Conservation (phyloP, 352 stramenopile genomes). For the Pythium phragmiticola region DNA sequence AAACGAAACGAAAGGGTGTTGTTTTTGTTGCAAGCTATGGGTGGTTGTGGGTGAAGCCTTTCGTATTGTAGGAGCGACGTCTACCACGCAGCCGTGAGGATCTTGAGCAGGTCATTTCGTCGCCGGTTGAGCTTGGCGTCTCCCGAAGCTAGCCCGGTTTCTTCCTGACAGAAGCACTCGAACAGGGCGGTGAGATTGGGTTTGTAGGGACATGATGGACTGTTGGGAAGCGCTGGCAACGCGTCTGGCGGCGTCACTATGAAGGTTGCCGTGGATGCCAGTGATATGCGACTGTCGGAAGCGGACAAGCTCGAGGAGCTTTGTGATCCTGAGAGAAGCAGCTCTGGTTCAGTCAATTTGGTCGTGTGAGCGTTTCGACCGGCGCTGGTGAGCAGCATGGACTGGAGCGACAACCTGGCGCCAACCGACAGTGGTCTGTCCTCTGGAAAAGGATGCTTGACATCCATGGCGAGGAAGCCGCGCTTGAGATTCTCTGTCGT, state of each 20-base stretch:
- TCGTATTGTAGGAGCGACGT: neutral
- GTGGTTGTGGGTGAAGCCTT: neutral
- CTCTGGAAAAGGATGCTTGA: neutral
- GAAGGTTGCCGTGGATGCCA: slow-evolving; percentile 1
- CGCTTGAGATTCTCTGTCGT: slow-evolving; percentile 32
- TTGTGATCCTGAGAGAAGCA: slow-evolving; percentile 9
- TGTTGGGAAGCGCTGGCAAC: slow-evolving; percentile 1
- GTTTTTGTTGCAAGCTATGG: neutral
- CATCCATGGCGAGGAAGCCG: slow-evolving; percentile 26
- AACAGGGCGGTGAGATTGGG: slow-evolving; percentile 12
- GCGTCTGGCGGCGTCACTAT: neutral
- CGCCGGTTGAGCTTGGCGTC: slow-evolving; percentile 20
- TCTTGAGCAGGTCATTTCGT: slow-evolving; percentile 39
- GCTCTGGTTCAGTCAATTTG: neutral
- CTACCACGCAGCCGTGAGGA: slow-evolving; percentile 35
- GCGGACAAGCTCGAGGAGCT: slow-evolving; percentile 13
- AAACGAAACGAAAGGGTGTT: neutral
- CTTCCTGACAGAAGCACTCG: slow-evolving; percentile 11
- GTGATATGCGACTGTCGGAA: slow-evolving; percentile 15
- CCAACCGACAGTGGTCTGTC: slow-evolving; percentile 14
- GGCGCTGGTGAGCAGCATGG: slow-evolving; percentile 11
- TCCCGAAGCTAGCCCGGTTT: neutral
- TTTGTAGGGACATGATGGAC: slow-evolving; percentile 10
- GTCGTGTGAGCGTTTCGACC: neutral
- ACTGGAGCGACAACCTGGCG: slow-evolving; percentile 14